Base-by-base conservation (phyloP, 108 stramenopile species). In the Cyclotella cryptica region DNA sequence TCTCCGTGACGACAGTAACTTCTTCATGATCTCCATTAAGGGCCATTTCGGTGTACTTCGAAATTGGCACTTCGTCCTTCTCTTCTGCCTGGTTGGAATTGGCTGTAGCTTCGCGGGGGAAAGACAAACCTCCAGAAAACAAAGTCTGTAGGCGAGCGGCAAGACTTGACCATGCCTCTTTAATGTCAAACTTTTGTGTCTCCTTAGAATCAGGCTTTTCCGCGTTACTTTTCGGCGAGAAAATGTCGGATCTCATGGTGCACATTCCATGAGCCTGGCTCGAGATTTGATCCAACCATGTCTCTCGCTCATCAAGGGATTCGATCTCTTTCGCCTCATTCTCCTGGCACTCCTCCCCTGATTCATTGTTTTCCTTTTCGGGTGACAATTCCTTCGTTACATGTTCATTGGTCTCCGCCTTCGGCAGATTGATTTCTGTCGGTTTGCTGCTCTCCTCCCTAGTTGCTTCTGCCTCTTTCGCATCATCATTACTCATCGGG, bases 341-440 rank as follows among this genome's bases (percentile, higher is more conserved):
- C 46, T 58, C 40, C 53, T 21, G 35, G 12, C 27, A 24, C 57
- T 72, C 58, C 57, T 40, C 59, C 18, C 42, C 44, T 44, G 58
- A 24, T 27, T 44, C 18, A 39, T 41, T 69, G 44, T 17, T 79
- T 66, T 68, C 83, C 72, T 80, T 58, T 28, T 60, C 66, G 46
- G 64, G 43, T 22, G 47, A 57, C 46, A 75, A 21, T 9, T 49
- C n/a, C 9, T 49, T n/a, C n/a, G 3, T 49, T 49, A n/a, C n/a
- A 1, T 3, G 18, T 49, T 17, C n/a, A 49, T 49, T n/a, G 47
- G 9, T 9, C 47, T 49, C n/a, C 9, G 47, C 15, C 9, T 49
- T n/a, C 9, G 47, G 47, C n/a, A 9, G 6, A 49, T 49, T 9
- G 6, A 9, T 49, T 9, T n/a, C 47, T n/a, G 47, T 49, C 47